These are phyloP conservation scores for Pelargonium myrrhifolium DNA, from an alignment of 441 rosid genomes.

Conservation along the genomic window DNA sequence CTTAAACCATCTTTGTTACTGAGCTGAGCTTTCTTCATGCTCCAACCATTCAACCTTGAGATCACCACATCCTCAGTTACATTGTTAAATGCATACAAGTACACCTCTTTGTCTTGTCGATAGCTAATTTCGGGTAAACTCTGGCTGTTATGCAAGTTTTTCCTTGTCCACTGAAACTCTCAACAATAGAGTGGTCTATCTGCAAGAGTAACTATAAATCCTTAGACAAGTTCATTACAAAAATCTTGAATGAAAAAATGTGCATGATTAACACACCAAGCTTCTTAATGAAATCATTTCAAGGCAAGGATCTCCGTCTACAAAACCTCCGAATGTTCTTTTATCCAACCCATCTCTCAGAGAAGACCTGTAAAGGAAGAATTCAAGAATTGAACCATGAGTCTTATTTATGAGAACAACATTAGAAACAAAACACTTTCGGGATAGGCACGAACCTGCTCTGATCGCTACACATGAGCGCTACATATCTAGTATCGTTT, in stretches of 20 bases:
- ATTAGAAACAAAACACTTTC: not conserved
- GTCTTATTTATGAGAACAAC: not conserved
- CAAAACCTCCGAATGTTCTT: conserved; percentile 48
- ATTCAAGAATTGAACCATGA: conserved; percentile 5
- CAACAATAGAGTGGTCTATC: conserved; percentile 38
- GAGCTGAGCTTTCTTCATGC: conserved; percentile 30
- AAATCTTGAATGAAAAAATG: not conserved
- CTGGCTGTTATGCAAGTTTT: conserved; percentile 31
- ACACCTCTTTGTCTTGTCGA: conserved; percentile 28
- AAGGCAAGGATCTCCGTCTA: conserved; percentile 40
- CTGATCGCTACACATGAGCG: conserved; percentile 62
- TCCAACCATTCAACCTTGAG: conserved; percentile 30
- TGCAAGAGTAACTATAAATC: conserved; percentile 7
- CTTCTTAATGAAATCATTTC: conserved; percentile 58
- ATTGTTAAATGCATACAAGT: conserved; percentile 32
- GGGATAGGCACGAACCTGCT: conserved; percentile 35
- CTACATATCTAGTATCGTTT: conserved; percentile 27
- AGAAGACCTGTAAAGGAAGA: conserved; percentile 40
- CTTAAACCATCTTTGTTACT: conserved; percentile 5
- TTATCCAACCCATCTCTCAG: conserved; percentile 31
- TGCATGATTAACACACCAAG: conserved; percentile 40
- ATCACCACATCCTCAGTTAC: conserved; percentile 23
- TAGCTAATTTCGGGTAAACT: conserved; percentile 53
- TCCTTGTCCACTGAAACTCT: conserved; percentile 32
- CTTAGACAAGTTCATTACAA: not conserved